A percentile compares a stretch with the other conserved stretches of the same genome.
Conservation (phyloP, 2,329 filamentous ascomycete genomes). For the Colletotrichum nymphaeae region DNA sequence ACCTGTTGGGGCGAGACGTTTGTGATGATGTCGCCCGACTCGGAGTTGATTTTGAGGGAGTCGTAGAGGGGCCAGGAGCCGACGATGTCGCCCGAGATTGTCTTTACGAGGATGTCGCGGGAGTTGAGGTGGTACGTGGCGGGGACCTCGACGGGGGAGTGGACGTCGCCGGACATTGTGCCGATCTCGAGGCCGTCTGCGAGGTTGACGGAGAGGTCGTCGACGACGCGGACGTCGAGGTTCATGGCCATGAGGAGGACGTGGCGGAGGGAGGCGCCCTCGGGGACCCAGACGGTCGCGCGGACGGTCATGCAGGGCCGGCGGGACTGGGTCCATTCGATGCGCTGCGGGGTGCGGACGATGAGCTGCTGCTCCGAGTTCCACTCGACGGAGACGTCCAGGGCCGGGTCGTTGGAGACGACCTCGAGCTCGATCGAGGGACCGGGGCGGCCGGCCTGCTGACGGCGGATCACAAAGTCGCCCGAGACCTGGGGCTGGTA, state of each 20-base stretch:
- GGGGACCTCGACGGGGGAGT: slow-evolving; percentile 42
- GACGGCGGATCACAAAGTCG: slow-evolving; percentile 56
- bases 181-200: slow-evolving; percentile 43
- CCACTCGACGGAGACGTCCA: slow-evolving; percentile 49
- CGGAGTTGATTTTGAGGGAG: slow-evolving; percentile 55
- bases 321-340: slow-evolving; percentile 42
- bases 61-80: slow-evolving; percentile 65
- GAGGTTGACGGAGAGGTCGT: slow-evolving; percentile 52
- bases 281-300: slow-evolving; percentile 59
- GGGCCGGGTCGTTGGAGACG: slow-evolving; percentile 55
- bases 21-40: slow-evolving; percentile 55
- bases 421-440: slow-evolving; percentile 57
- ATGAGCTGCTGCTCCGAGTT: slow-evolving; percentile 52
- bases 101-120: slow-evolving; percentile 53
- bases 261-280: slow-evolving; percentile 48
- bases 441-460: slow-evolving; percentile 42
- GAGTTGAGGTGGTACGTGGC: slow-evolving; percentile 55
- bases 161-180: slow-evolving; percentile 53
- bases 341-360: slow-evolving; percentile 51
- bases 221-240: slow-evolving; percentile 53
- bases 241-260: slow-evolving; percentile 51
- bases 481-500: slow-evolving; percentile 54
- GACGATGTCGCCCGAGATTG: slow-evolving; percentile 55
- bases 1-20: slow-evolving; percentile 54
- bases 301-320: slow-evolving; percentile 61